Evolutionary conservation across 192 early-diverging fungal species (phyloP).

Genomic region (Rhizoclosmatium sp.): DNA sequence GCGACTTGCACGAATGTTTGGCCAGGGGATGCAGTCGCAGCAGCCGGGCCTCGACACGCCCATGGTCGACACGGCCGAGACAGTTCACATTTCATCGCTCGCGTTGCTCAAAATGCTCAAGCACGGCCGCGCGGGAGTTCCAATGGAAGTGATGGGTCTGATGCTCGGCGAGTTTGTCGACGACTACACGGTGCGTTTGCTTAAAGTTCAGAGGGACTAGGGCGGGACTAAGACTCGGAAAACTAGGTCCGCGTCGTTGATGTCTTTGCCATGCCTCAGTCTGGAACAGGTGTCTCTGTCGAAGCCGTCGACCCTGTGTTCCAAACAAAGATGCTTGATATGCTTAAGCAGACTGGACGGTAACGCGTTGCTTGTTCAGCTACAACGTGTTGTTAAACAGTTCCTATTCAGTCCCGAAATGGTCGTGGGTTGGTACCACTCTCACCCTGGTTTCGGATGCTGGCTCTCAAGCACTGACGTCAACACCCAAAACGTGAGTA

Average conservation of each 20-base stretch:
- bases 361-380: constrained; percentile 35
- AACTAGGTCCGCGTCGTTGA: constrained; percentile 89
- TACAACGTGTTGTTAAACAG: constrained; percentile 16
- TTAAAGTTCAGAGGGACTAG: not conserved
- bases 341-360: constrained; percentile 99
- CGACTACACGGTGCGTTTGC: constrained; percentile 80
- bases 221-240: no score
- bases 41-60: constrained; percentile 78
- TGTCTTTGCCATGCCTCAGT: constrained; percentile 99
- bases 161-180: constrained; percentile 99
- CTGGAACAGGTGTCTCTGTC: constrained; percentile 98
- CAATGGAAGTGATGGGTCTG: constrained; percentile 81
- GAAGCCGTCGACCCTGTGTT: constrained; percentile 99
- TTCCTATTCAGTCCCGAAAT: constrained; percentile 81
- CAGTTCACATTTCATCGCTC: constrained; percentile 98
- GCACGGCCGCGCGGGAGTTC: constrained; percentile 24
- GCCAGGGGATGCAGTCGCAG: constrained; percentile 43
- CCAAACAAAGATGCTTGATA: constrained; percentile 99
- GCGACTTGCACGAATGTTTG: constrained; percentile 53
- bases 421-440: constrained; percentile 99
- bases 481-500: constrained; percentile 92
- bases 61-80: constrained; percentile 98
- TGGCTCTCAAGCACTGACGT: constrained; percentile 99
- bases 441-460: constrained; percentile 99
- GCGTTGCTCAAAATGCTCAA: constrained; percentile 87